Percentiles rank a stretch among this genome's conserved stretches.
Conservation (phyloP, 305 asterid species). For the Ilex paraguariensis region DNA sequence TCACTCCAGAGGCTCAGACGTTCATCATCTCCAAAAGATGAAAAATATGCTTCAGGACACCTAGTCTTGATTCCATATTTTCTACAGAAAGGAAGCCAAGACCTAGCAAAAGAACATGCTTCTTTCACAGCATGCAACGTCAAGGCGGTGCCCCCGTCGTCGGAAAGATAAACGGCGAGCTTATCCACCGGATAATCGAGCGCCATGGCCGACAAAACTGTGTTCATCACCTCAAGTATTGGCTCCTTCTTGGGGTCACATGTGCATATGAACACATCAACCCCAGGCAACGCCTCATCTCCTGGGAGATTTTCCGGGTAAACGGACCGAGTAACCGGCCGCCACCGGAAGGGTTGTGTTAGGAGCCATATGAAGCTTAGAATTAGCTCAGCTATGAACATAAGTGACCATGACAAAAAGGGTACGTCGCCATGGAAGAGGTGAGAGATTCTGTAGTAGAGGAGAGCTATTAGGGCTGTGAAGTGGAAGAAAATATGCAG, state of each 20-base stretch:
- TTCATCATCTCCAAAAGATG: conserved; percentile 24
- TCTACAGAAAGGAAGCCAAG: conserved; percentile 53
- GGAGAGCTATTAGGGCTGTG: conserved; percentile 6
- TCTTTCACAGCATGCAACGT: conserved; percentile 36
- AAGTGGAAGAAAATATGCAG: neutral
- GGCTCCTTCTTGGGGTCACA: conserved; percentile 70
- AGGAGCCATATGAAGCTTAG: conserved; percentile 48
- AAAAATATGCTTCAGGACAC: conserved; percentile 46
- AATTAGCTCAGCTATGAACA: conserved; percentile 32
- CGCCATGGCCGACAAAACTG: conserved; percentile 64
- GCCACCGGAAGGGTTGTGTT: conserved; percentile 37
- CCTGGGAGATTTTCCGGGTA: conserved; percentile 42
- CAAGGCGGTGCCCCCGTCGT: conserved; percentile 54
- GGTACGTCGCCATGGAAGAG: neutral
- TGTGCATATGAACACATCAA: conserved; percentile 64
- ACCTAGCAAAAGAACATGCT: conserved; percentile 41
- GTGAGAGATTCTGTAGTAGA: conserved; percentile 18
- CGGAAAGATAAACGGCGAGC: conserved; percentile 50
- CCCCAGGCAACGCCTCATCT: conserved; percentile 39
- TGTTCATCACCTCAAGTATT: conserved; percentile 54
- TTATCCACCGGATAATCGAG: conserved; percentile 61
- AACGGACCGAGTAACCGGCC: conserved; percentile 35
- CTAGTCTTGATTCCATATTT: conserved; percentile 34
- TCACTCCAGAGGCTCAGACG: conserved; percentile 9
- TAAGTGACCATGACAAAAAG: conserved; percentile 8